Evolutionary conservation across 345 rosid species (phyloP), one percentile per base, ranked within the genome.

Genomic region (Melastoma malabathricum): DNA sequence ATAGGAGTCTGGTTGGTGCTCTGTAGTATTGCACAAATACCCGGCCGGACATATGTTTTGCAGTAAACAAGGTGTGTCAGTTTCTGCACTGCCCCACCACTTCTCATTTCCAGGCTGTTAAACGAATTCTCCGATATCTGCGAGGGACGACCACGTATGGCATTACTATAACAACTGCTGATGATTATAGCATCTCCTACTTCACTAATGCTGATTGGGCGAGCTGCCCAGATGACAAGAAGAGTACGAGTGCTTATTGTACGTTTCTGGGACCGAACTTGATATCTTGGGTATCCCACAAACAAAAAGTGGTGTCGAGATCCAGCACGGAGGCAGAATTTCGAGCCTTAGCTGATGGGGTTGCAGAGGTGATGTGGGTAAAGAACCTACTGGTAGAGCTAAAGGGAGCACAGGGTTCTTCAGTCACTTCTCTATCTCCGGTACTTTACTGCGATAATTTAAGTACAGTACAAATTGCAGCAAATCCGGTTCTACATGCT

Each of bases 181-280:
- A 15, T 10, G 10, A 45, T 1, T 15, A 7, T 18, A n/a, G 18
- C 16, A 14, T 18, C 43, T 6, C 13, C 2, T 20, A 18, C 4
- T 51, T 51, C 15, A 14, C 17, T 15, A 17, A 51, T 31, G 54
- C 54, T 3, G 43, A 51, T 18, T 48, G 51, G 29, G 51, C 27
- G 3, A 27, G 51, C 6, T 16, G 51, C 25, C n/a, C 19, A 8
- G 41, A 51, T 25, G n/a, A 25, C 5, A 18, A 7, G 18, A 14
- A 20, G 34, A 23, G 43, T 3, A 51, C 43, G 27, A n/a, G 41
- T 1, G 43, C 43, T 1, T 51, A 4, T 1, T 6, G n/a, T 25
- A 25, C n/a, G 3, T 51, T 25, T 25, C 43, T 23, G 4, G 54
- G 54, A 4, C 41, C 41, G 13, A 51, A 31, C 25, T 52, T 38